Evolutionary conservation across 495 filamentous ascomycete species (phyloP), one percentile per base, ranked within the genome.

Genomic region (Penicillium cataractarum): DNA sequence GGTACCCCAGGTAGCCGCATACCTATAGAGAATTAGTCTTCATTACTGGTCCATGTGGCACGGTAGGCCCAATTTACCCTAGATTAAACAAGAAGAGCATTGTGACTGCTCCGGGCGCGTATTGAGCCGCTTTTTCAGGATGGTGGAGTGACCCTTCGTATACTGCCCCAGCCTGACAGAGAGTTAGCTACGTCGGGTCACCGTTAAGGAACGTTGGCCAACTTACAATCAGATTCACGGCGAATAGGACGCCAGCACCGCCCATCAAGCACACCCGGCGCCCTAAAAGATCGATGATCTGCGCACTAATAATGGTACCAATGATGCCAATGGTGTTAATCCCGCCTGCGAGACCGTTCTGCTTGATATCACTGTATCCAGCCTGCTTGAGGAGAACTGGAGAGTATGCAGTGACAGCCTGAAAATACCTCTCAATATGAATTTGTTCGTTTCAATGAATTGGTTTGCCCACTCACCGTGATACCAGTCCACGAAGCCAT

Each of bases 1-100:
- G 6, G 83, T 85, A 31, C 82, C 80, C 80, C 82, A 85, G 4
- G 83, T 86, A 13, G 81, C 77, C 19, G 82, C 83, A 65, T 84
- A 84, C 7, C 68, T 76, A 27, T 35, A 0, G 37, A 21, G 6
- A 42, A 55, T 27, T 24, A 37, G 4, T 27, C 15, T 35, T n/a
- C 19, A 13, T 29, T 33, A 35, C 8, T 2, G 24, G n/a, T 13
- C 32, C 32, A 27, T n/a, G 17, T 2, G 33, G 8, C 53, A 32
- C 6, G 22, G 15, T 2, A 42, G 13, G 26, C n/a, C 24, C 3
- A 15, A 62, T 65, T 46, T 63, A 76, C 73, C 75, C 81, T 21
- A 83, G 67, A 24, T 83, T 83, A 59, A 84, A 84, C 21, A 84
- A 67, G 69, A 85, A 84, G 3, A 84, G 71, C 76, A 86, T 82